Conservation (phyloP, 73 alveolate species). For the Tetrahymena elliotti region DNA sequence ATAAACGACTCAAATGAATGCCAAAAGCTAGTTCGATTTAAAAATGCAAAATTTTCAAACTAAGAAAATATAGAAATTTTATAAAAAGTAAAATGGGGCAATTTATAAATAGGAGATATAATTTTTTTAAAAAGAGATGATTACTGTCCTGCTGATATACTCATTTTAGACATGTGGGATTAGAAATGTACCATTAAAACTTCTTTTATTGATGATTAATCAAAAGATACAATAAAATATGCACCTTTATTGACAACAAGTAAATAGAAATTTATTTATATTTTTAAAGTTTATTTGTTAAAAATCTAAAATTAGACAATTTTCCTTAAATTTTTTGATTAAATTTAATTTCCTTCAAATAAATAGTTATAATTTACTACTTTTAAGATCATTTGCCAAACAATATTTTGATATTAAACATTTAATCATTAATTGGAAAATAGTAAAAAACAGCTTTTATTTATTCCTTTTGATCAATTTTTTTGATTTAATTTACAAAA, state of each 20-base stretch:
- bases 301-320: no score
- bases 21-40: neutral
- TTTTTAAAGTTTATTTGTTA: no score
- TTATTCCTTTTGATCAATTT: no score
- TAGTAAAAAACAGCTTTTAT: no score
- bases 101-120: conserved; percentile 18
- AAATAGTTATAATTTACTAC: no score
- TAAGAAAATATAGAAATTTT: neutral
- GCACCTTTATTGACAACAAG: conserved; percentile 29
- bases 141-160: conserved; percentile 37
- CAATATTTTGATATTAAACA: no score
- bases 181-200: neutral
- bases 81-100: neutral
- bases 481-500: no score
- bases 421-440: no score
- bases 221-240: conserved; percentile 22
- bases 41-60: neutral
- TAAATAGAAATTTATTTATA: neutral
- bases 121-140: conserved; percentile 29
- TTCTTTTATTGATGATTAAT: conserved; percentile 12
- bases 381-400: no score
- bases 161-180: conserved; percentile 19
- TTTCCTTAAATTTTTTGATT: no score
- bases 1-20: neutral
- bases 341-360: no score